A percentile compares a stretch with the other conserved stretches of the same genome.
These are phyloP conservation scores for Kwoniella dendrophila DNA, from an alignment of 768 basidiomycete species.

Conservation along the genomic window DNA sequence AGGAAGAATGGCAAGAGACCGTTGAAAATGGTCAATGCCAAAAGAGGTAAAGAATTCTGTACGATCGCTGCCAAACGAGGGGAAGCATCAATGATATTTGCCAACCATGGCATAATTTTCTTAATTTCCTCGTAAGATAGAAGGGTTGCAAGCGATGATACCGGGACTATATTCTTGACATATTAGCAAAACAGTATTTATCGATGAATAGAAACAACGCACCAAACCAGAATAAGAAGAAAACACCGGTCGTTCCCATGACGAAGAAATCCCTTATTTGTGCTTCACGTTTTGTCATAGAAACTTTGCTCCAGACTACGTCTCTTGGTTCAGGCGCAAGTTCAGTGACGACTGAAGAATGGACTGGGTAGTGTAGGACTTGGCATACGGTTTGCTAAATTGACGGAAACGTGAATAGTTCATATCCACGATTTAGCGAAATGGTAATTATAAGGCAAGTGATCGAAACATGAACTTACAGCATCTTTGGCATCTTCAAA, in stretches of 20 bases:
- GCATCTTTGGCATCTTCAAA: constrained; percentile 95
- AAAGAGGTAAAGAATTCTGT: constrained; percentile 88
- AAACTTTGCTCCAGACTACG: constrained; percentile 90
- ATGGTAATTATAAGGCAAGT: background rate
- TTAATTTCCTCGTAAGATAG: constrained; percentile 93
- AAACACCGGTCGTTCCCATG: constrained; percentile 66
- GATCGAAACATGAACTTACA: constrained; percentile 60
- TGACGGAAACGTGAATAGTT: background rate
- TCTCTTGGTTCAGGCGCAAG: constrained; percentile 92
- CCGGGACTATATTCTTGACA: constrained; percentile 63
- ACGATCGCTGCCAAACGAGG: constrained; percentile 78
- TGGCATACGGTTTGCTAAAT: constrained; percentile 79
- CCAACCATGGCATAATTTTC: constrained; percentile 84
- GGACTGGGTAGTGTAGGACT: constrained; percentile 72
- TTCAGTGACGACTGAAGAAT: constrained; percentile 68
- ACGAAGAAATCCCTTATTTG: constrained; percentile 74
- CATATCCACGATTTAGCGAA: background rate
- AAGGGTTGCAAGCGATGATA: constrained; percentile 79
- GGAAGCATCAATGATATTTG: constrained; percentile 70
- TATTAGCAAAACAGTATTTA: constrained; percentile 7
- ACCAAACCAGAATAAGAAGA: constrained; percentile 84
- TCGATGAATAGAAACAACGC: background rate
- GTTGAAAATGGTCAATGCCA: constrained; percentile 88
- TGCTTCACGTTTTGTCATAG: constrained; percentile 64
- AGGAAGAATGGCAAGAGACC: constrained; percentile 83